Base-by-base conservation (phyloP, 2,329 filamentous ascomycete genomes). In the Fusarium sp. region DNA sequence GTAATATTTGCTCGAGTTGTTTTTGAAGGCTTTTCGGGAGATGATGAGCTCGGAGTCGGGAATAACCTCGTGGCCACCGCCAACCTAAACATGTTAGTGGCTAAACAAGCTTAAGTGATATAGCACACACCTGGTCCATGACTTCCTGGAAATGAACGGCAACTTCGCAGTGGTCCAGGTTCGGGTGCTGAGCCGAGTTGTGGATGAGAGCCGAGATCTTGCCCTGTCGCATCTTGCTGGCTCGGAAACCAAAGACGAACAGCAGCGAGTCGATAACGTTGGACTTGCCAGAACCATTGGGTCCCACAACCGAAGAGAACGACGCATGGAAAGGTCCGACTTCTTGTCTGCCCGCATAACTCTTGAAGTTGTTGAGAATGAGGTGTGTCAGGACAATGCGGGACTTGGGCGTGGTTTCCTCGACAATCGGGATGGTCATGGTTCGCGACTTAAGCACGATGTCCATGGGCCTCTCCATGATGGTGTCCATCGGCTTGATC, bases 231-330 rank as follows among this genome's bases (percentile, higher is more conserved):
- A 99, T 99, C 83, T 99, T 99, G 86, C 95, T 98, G 43, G 96
- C 96, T 65, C 96, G 91, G 84, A 99, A 99, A 57, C 97, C 96
- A 78, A 99, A 99, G n/a, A 99, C 96, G 77, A 99, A 99, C 1
- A 99, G 89, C 30, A 99, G 85, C 3, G 96, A 98, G 81, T 99
- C 96, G 78, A 99, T 99, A 68, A 99, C 97, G 75, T 99, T 99
- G 23, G 96, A 98, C 80, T 99, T 99, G 63, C 96, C 96, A 10
- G 96, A 99, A 66, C 96, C 96, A 79, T 99, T 99, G 52, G 97
- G 96, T 1, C 96, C 97, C 10, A 99, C 96, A 3, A 99, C 96
- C 0, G 96, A 98, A 2, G 96, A 98, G 82, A 99, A 99, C 0
- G 96, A 99, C 2, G 94, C 89, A 79, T 99, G 96, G 79, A 99